A percentile compares a stretch with the other conserved stretches of the same genome.
Conservation (phyloP, 371 early-diverging fungal species). For the Rhizopus arrhizus region DNA sequence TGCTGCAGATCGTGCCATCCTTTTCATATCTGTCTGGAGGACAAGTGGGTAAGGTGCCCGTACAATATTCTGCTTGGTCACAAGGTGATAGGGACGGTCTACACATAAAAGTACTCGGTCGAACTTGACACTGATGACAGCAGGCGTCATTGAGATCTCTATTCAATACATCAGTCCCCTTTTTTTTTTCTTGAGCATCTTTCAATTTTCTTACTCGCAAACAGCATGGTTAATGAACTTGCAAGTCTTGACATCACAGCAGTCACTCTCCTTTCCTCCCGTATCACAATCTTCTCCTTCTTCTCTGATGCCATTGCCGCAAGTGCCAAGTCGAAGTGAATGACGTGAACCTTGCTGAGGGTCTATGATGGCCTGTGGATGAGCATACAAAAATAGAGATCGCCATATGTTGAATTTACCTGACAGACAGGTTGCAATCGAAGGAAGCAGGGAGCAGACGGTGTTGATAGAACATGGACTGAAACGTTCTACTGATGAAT, state of each 20-base stretch:
- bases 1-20: constrained; percentile 73
- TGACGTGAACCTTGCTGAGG: constrained; percentile 48
- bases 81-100: constrained; percentile 77
- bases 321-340: constrained; percentile 57
- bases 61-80: constrained; percentile 81
- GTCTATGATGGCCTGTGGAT: constrained; percentile 14
- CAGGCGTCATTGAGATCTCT: constrained; percentile 84
- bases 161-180: neutral
- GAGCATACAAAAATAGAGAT: neutral
- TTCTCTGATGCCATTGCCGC: constrained; percentile 95
- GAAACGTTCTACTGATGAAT: constrained; percentile 65
- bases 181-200: neutral
- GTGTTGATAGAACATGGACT: constrained; percentile 78
- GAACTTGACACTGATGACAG: constrained; percentile 76
- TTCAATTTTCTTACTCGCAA: constrained; percentile 59
- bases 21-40: constrained; percentile 69
- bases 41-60: constrained; percentile 74
- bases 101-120: constrained; percentile 67
- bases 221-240: constrained; percentile 75
- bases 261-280: constrained; percentile 72
- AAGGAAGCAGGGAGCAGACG: constrained; percentile 66
- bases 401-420: constrained; percentile 37
- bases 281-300: constrained; percentile 94
- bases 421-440: constrained; percentile 60
- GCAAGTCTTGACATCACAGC: constrained; percentile 84